These are phyloP conservation scores for Trypanosoma boissoni DNA, from an alignment of 208 protist genomes.

Conservation along the genomic window DNA sequence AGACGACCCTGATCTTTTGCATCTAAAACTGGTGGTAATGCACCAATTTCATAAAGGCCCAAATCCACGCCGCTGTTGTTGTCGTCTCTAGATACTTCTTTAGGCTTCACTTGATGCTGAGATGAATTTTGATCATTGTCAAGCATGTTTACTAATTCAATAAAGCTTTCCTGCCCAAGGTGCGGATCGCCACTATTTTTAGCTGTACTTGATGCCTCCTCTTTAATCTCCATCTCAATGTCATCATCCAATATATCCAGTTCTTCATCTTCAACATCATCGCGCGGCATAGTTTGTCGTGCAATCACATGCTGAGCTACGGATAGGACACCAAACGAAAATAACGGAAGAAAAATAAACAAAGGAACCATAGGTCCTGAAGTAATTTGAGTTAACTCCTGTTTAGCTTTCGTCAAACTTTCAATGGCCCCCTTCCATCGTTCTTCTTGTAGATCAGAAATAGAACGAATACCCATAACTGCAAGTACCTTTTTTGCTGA, in stretches of 20 bases:
- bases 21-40: background rate
- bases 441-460: constrained; percentile 54
- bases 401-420: constrained; percentile 12
- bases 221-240: background rate
- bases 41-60: no score
- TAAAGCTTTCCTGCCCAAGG: no score
- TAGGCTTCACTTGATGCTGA: no score
- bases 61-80: no score
- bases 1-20: background rate
- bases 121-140: no score
- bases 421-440: constrained; percentile 15
- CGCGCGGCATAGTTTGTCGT: background rate
- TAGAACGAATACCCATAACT: constrained; percentile 46
- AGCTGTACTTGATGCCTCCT: background rate
- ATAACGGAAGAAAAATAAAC: constrained; percentile 65
- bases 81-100: no score
- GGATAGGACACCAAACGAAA: constrained; percentile 48
- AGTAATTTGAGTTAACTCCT: constrained; percentile 9
- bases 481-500: constrained; percentile 41
- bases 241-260: constrained; percentile 2
- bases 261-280: constrained; percentile 5
- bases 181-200: background rate
- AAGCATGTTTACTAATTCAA: no score
- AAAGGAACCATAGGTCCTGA: constrained; percentile 59
- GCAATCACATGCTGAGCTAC: constrained; percentile 20